Base-by-base conservation (phyloP, 2,329 filamentous ascomycete genomes). In the Ascochyta pisi region DNA sequence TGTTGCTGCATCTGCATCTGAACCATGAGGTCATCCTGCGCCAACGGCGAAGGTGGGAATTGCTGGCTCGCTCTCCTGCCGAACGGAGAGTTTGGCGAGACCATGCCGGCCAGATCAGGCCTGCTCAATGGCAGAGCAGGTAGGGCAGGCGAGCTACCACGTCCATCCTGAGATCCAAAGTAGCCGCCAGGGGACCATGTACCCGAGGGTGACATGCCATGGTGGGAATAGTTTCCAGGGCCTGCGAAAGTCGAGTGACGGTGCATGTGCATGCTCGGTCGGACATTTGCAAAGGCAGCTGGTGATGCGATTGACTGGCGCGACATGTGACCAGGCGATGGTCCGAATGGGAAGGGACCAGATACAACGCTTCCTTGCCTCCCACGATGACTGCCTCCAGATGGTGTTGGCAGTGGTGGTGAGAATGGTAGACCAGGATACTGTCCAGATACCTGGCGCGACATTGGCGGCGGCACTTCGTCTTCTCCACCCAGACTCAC, bases 401-500 rank as follows among this genome's bases (percentile, higher is more conserved):
- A 96, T 0, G 87, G 88, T 0, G 91, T 87, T 19, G 90, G 90
- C 24, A 96, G 78, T 1, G 92, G 91, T 9, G 94, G 92, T 22
- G 93, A 96, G 69, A 94, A 92, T 5, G 91, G 86, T 46, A 94
- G 79, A 6, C 88, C 84, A 5, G 90, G 89, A 69, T 91, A 91
- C 40, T 86, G 86, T 40, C 85, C 86, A 8, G 91, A 92, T 22
- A 86, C 81, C 67, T 90, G 89, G 54, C 89, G 82, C 13, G 92
- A 94, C 62, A 89, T 82, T 3, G 86, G 86, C 38, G 82, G 78
- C 4, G 84, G 79, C 48, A 82, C 76, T 57, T 84, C 78, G 10
- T 87, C 85, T 47, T 95, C 91, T 44, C 89, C 87, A 33, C 87
- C 90, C 58, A 91, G 83, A 16, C 87, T 92, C 12, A 98, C 95